Percentiles rank a stretch among this genome's conserved stretches.
Conservation (phyloP, 108 stramenopile species). For the Nannochloropsis salina region DNA sequence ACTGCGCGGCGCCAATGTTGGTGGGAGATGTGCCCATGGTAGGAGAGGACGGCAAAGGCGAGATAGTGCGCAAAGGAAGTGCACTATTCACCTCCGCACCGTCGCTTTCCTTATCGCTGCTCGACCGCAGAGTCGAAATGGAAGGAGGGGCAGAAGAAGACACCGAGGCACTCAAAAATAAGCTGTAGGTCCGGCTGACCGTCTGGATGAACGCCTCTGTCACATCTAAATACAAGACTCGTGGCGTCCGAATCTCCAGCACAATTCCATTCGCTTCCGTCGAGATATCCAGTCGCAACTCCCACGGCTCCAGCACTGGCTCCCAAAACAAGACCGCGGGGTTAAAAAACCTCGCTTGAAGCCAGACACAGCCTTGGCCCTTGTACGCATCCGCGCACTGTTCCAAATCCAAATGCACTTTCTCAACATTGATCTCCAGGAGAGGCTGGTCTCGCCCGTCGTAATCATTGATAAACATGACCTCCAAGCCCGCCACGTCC, state of each 20-base stretch:
- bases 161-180: neutral
- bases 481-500: neutral
- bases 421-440: slow-evolving; percentile 1
- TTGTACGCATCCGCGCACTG: neutral
- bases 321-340: neutral
- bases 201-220: slow-evolving; percentile 3
- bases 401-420: neutral
- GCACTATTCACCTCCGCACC: neutral
- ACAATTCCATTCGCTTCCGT: neutral
- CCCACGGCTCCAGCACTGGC: slow-evolving; percentile 19
- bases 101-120: neutral
- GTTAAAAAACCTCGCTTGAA: neutral
- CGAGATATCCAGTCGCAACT: neutral
- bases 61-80: neutral
- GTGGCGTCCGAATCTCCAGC: neutral
- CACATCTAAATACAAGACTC: neutral
- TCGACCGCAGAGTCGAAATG: neutral
- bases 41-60: neutral
- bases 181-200: neutral
- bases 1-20: neutral
- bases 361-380: neutral
- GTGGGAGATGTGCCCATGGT: neutral
- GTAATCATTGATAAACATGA: slow-evolving; percentile 8
- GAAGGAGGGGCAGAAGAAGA: slow-evolving; percentile 7
- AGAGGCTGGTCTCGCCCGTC: neutral